Percentiles rank a stretch among this genome's conserved stretches.
Conservation (phyloP, 306 rosid genomes). For the Cucumis melo region DNA sequence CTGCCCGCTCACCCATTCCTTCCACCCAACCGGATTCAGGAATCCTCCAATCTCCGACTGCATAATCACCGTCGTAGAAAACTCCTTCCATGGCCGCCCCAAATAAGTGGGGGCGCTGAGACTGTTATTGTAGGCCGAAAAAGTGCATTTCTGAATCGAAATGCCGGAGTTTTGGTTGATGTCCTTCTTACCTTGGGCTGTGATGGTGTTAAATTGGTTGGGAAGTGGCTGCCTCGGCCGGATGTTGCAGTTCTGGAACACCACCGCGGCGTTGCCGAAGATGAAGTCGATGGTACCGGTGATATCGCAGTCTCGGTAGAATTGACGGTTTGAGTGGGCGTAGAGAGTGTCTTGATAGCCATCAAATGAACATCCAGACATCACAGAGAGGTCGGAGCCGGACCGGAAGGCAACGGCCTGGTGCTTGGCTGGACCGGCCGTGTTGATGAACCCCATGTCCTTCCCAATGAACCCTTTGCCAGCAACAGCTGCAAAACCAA, state of each 20-base stretch:
- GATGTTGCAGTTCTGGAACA: slow-evolving; percentile 62
- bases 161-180: slow-evolving; percentile 71
- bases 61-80: slow-evolving; percentile 62
- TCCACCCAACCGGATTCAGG: slow-evolving; percentile 65
- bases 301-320: slow-evolving; percentile 74
- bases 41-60: slow-evolving; percentile 40
- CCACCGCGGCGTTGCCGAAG: slow-evolving; percentile 74
- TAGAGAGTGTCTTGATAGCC: slow-evolving; percentile 85
- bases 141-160: slow-evolving; percentile 46
- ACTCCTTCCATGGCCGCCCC: slow-evolving; percentile 91
- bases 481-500: slow-evolving; percentile 39
- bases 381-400: slow-evolving; percentile 62
- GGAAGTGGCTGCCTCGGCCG: slow-evolving; percentile 57
- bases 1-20: slow-evolving; percentile 35
- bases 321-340: slow-evolving; percentile 81
- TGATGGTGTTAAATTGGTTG: slow-evolving; percentile 83
- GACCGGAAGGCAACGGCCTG: slow-evolving; percentile 90
- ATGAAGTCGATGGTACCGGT: slow-evolving; percentile 85
- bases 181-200: slow-evolving; percentile 86
- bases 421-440: slow-evolving; percentile 70
- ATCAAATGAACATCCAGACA: slow-evolving; percentile 48
- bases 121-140: slow-evolving; percentile 18
- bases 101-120: slow-evolving; percentile 52
- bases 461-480: slow-evolving; percentile 85
- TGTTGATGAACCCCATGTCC: slow-evolving; percentile 57